Base-by-base conservation (phyloP, 192 early-diverging fungal species). In the Gonapodya prolifera region DNA sequence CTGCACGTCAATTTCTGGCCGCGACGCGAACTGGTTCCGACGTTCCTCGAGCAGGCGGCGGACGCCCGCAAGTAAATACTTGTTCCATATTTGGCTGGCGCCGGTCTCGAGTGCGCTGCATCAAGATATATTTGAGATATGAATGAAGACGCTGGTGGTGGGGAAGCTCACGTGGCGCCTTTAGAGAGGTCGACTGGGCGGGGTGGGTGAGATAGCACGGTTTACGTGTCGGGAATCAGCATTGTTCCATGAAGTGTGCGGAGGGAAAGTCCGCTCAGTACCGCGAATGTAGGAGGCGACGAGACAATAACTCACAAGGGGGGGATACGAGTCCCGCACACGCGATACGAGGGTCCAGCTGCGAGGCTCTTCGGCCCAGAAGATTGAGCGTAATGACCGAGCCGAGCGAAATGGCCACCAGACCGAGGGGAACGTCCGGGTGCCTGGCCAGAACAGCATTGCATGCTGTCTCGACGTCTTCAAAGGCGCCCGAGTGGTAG, bases 401-500 rank as follows among this genome's bases (percentile, higher is more conserved):
- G 16, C 71, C 71, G 31, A 73, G 71, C 2, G 71, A 73, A 29
- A 73, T 30, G 28, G 28, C 71, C 2, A 73, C 8, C 8, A 73
- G 2, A 13, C 28, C 18, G 8, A 73, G 32, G 71, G 71, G 32
- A 32, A 73, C 71, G 16, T 8, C 18, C 2, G 71, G 71, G 71
- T 73, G 71, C 71, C 13, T 73, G 16, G 2, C 31, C 2, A 73
- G 32, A 73, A 73, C 28, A 8, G 28, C 28, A 2, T 73, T 32
- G 32, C 18, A 32, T 16, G 71, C 71, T 2, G 32, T 30, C 71
- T 30, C 28, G 32, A 73, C 31, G 31, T 73, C 71, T 29, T 73
- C 71, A 29, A 30, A 73, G 71, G 71, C 71, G 28, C 28, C 71
- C 16, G 71, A 18, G 71, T 73, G 71, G 71, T 73, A 73, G 8